Evolutionary conservation across 352 stramenopile genomes (phyloP), one percentile per base, ranked within the genome.

Genomic region (Phytophthora lateralis): DNA sequence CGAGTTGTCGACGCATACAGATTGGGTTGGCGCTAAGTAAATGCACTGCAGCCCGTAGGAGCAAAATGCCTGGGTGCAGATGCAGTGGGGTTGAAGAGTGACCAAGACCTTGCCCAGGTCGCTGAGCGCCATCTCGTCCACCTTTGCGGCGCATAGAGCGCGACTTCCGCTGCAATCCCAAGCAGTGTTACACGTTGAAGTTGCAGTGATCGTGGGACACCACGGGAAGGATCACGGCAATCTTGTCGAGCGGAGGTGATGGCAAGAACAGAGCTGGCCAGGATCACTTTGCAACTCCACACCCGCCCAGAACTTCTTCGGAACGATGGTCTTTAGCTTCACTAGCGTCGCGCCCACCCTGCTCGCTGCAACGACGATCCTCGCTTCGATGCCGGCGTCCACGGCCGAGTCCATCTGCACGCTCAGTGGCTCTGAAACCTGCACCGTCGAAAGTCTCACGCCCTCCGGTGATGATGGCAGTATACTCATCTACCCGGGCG

Each of bases 401-500:
- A 50, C 52, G 4, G 55, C 55, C n/a, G 69, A 71, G 14, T 69
- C 65, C 20, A 58, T 52, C 14, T 78, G 69, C 60, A 65, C 57
- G 12, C 54, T 74, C 42, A 65, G 53, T 18, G 62, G 67, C 54
- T 72, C 57, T 5, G 61, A 75, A 52, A 29, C 61, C 17, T 78
- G 69, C 41, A 35, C 61, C 11, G 34, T 78, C 20, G 69, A 75
- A 27, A 70, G 43, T 6, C 60, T 81, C 47, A 63, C 58, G 11
- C 50, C 58, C 17, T 73, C 59, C 27, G 35, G 49, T 15, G 53
- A 52, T 10, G 72, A 78, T 32, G 70, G 66, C 21, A 81, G 71
- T 17, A 57, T 71, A 6, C 48, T 82, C 39, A 74, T 85, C 35
- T 85, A 79, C 56, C 75, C 78, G 0, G 75, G 73, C 27, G 73